These are phyloP conservation scores for Ceratocystis destructans DNA, from an alignment of 2,329 filamentous ascomycete species.

Conservation along the genomic window DNA sequence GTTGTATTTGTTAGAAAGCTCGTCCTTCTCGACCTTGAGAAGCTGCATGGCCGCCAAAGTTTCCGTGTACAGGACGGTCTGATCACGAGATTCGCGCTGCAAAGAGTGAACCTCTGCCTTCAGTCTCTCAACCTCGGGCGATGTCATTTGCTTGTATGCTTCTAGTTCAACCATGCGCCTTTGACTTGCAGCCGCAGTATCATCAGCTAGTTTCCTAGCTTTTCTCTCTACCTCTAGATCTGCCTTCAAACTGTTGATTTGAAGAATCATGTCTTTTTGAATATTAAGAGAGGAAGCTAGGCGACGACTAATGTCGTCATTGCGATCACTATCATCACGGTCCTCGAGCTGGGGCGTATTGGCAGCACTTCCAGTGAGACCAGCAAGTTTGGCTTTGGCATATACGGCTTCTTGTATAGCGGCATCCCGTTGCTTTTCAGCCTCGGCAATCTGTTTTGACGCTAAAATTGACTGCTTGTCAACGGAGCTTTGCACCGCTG, in stretches of 20 bases:
- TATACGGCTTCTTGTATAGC: constrained; percentile 94
- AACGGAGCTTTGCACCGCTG: constrained; percentile 78
- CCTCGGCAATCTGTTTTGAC: constrained; percentile 79
- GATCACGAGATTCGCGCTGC: constrained; percentile 66
- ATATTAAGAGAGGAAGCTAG: constrained; percentile 67
- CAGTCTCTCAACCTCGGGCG: constrained; percentile 71
- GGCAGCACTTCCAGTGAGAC: constrained; percentile 49
- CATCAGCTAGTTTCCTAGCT: constrained; percentile 73
- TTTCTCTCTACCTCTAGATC: constrained; percentile 72
- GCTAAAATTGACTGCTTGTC: constrained; percentile 77
- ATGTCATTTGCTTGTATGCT: constrained; percentile 65
- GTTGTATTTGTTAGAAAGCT: constrained; percentile 54
- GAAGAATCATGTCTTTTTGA: constrained; percentile 69
- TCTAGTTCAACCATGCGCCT: constrained; percentile 75
- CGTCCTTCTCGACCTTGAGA: constrained; percentile 73
- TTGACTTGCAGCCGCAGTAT: constrained; percentile 69
- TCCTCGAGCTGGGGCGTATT: constrained; percentile 46
- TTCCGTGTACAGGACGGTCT: constrained; percentile 64
- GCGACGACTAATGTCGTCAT: constrained; percentile 62
- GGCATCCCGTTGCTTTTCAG: constrained; percentile 85
- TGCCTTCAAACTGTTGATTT: constrained; percentile 50
- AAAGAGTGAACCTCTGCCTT: constrained; percentile 72
- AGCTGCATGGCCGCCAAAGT: constrained; percentile 60
- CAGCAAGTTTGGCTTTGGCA: constrained; percentile 81
- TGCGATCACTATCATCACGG: constrained; percentile 49